A percentile compares a stretch with the other conserved stretches of the same genome.
Conservation (phyloP, 345 rosid species). For the Ailanthus altissimus region DNA sequence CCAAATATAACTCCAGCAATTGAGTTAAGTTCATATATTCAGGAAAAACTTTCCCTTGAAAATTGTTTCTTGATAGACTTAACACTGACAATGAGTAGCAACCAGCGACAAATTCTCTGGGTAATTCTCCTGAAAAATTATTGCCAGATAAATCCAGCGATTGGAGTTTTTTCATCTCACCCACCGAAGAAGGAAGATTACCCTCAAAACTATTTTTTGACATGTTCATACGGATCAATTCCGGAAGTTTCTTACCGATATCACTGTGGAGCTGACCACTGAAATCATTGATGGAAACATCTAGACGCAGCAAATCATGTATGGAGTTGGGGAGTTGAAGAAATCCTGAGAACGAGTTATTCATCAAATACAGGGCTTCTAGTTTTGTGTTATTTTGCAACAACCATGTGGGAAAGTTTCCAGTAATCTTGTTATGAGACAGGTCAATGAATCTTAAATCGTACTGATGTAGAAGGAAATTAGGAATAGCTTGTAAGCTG, state of each 20-base stretch:
- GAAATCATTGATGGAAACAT: background rate
- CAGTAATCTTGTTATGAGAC: background rate
- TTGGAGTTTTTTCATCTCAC: background rate
- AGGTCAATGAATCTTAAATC: background rate
- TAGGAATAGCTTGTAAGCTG: background rate
- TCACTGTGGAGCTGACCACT: background rate
- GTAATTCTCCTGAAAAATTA: conserved; percentile 2
- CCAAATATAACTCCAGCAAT: background rate
- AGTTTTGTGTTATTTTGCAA: background rate
- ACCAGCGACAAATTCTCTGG: background rate
- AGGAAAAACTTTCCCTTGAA: background rate
- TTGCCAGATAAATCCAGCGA: background rate
- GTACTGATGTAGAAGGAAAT: background rate
- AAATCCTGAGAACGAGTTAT: background rate
- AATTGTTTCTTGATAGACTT: background rate
- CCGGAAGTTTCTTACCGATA: background rate
- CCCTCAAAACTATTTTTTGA: background rate
- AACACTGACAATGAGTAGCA: background rate
- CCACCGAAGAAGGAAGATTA: background rate
- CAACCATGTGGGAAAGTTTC: conserved; percentile 1
- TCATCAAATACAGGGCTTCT: background rate
- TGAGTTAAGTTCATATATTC: background rate
- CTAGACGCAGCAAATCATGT: background rate
- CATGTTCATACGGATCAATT: background rate
- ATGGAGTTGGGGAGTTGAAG: background rate